Evolutionary conservation across 2,329 filamentous ascomycete species (phyloP).

Genomic region (Venturiaceae sp.): DNA sequence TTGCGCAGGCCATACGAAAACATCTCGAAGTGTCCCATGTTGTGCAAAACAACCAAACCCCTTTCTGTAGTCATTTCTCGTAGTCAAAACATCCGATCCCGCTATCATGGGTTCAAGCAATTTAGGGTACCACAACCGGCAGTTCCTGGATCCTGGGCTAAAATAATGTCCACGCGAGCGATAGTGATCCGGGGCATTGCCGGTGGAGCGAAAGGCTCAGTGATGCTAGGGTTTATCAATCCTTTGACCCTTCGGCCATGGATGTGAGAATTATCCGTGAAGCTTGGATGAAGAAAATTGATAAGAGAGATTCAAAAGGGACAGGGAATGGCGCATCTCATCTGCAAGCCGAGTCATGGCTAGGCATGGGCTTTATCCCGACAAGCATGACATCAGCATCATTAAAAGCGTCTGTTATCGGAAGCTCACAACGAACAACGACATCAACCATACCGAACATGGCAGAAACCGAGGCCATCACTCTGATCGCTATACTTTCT

Average conservation of each 20-base stretch:
- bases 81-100: too few relatives aligned
- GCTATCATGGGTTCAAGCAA: background rate
- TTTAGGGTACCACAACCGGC: background rate
- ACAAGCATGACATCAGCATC: background rate
- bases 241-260: background rate
- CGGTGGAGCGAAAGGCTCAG: background rate
- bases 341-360: background rate
- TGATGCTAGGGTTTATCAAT: background rate
- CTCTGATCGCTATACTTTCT: background rate
- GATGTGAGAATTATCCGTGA: background rate
- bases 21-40: too few relatives aligned
- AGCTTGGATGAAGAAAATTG: background rate
- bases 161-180: background rate
- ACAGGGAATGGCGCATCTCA: background rate
- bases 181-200: background rate
- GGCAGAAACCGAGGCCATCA: slow-evolving; percentile 3
- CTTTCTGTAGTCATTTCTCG: too few relatives aligned
- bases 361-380: background rate
- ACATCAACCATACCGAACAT: background rate
- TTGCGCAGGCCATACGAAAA: too few relatives aligned
- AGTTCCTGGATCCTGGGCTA: background rate
- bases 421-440: background rate
- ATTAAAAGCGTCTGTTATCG: background rate
- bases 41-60: too few relatives aligned
- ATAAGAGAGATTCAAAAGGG: background rate